Percentiles rank a stretch among this genome's conserved stretches.
Evolutionary conservation across 2,329 filamentous ascomycete genomes (phyloP).

Genomic region (Diplodia corticola): DNA sequence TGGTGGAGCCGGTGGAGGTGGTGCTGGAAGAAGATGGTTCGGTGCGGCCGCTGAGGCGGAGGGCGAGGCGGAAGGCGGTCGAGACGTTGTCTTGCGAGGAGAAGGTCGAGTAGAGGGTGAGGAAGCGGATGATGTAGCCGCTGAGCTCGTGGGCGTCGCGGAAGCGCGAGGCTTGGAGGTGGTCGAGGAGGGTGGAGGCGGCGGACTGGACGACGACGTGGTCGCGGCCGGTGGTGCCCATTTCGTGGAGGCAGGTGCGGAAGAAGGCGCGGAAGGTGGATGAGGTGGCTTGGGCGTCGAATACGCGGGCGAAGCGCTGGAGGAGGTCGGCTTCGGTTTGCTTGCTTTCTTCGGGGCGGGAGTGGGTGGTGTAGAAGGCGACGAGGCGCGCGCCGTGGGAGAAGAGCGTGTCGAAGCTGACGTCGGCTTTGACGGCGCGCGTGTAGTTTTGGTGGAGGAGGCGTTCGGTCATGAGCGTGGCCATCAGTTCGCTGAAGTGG

Average conservation of each 20-base stretch:
- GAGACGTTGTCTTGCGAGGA: constrained; percentile 36
- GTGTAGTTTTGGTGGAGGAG: constrained; percentile 36
- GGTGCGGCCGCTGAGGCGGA: constrained; percentile 35
- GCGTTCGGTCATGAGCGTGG: constrained; percentile 43
- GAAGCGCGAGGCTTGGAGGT: constrained; percentile 34
- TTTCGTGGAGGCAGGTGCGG: constrained; percentile 34
- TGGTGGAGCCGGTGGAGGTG: too few relatives aligned
- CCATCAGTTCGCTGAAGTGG: constrained; percentile 45
- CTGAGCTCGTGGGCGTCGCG: constrained; percentile 35
- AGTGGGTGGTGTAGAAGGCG: constrained; percentile 31
- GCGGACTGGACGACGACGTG: constrained; percentile 33
- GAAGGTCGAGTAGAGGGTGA: constrained; percentile 35
- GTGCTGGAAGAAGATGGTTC: too few relatives aligned
- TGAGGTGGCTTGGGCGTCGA: constrained; percentile 33
- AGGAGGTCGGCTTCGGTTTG: constrained; percentile 34
- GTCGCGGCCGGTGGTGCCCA: constrained; percentile 21
- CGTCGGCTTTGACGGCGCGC: constrained; percentile 35
- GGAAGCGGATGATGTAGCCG: constrained; percentile 33
- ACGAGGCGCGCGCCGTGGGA: constrained; percentile 34
- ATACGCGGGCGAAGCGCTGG: constrained; percentile 26
- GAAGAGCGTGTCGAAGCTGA: constrained; percentile 38
- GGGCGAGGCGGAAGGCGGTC: constrained; percentile 39
- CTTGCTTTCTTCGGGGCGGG: constrained; percentile 30
- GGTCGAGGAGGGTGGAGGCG: constrained; percentile 30
- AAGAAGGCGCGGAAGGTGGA: constrained; percentile 33